Evolutionary conservation across 306 rosid genomes (phyloP).

Genomic region (Prunus salicina): DNA sequence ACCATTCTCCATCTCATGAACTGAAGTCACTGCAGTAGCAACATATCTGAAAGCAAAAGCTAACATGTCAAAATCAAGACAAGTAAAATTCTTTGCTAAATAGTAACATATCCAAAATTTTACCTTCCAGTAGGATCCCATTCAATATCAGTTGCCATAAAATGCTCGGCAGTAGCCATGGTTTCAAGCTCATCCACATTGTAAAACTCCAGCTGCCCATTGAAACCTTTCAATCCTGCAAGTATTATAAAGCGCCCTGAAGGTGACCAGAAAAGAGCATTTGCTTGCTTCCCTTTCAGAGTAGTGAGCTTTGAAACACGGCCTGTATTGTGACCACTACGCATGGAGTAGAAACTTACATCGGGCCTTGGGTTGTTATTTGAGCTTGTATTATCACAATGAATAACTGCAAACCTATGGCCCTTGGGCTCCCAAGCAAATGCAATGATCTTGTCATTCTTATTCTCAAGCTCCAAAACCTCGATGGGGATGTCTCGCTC

Average conservation of each 20-base stretch:
- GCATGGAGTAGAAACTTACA: slow-evolving; percentile 70
- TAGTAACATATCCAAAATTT: not conserved
- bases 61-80: not conserved
- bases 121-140: slow-evolving; percentile 99
- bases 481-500: slow-evolving; percentile 85
- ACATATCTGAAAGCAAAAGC: slow-evolving; percentile 52
- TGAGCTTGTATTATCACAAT: slow-evolving; percentile 41
- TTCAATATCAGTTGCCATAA: slow-evolving; percentile 77
- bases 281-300: slow-evolving; percentile 81
- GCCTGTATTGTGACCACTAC: slow-evolving; percentile 56
- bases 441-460: slow-evolving; percentile 83
- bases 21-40: slow-evolving; percentile 88
- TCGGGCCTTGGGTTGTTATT: slow-evolving; percentile 64
- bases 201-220: slow-evolving; percentile 73
- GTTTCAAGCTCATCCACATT: slow-evolving; percentile 84
- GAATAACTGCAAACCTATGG: slow-evolving; percentile 76
- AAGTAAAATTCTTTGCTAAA: not conserved
- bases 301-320: slow-evolving; percentile 76
- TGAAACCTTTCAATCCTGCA: slow-evolving; percentile 75
- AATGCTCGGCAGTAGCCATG: slow-evolving; percentile 78
- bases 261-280: slow-evolving; percentile 88
- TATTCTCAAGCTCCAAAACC: slow-evolving; percentile 83
- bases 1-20: slow-evolving; percentile 97
- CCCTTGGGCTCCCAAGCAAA: slow-evolving; percentile 98
- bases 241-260: slow-evolving; percentile 66